Base-by-base conservation (phyloP, 108 stramenopile species). In the Cyclotella choctawhatcheeana region DNA sequence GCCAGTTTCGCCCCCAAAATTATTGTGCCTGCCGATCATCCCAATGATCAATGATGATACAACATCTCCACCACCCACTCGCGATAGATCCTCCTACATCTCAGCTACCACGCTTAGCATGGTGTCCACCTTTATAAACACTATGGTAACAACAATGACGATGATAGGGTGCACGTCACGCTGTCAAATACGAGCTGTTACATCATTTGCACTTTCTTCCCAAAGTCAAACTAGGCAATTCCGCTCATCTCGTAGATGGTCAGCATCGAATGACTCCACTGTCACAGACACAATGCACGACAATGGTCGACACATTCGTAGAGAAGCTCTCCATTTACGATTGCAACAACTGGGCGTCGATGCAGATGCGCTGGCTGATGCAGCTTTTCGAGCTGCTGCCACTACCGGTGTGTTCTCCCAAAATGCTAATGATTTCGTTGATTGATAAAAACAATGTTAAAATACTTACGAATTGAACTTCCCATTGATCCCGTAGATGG, bases 351-450 rank as follows among this genome's bases (percentile, higher is more conserved):
- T 89, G 55, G 84, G 85, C 8, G 71, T 89, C 26, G 82, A 84
- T 71, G 75, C 71, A 3, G 55, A 71, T 37, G 73, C 66, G 51
- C 52, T 89, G 47, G 58, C 63, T 12, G 53, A 76, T 31, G 88
- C 92, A 14, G 85, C 89, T 12, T 43, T 87, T 27, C 81, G 67
- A 33, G 86, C 89, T 5, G 78, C 87, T 18, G 79, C 83, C 32
- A 81, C 80, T 5, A 81, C 75, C 52, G 71, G 70, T 71, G 27
- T 29, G 12, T n/a, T 18, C 25, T 20, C 5, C 53, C n/a, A n/a
- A n/a, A n/a, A n/a, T n/a, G n/a, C n/a, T n/a, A n/a, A n/a, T n/a
- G n/a, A n/a, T n/a, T n/a, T n/a, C n/a, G n/a, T n/a, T n/a, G n/a
- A n/a, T n/a, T n/a, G n/a, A n/a, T n/a, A n/a, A n/a, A n/a, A n/a